These are phyloP conservation scores for Erigeron canadensis DNA, from an alignment of 129 eudicot genomes.

Conservation along the genomic window DNA sequence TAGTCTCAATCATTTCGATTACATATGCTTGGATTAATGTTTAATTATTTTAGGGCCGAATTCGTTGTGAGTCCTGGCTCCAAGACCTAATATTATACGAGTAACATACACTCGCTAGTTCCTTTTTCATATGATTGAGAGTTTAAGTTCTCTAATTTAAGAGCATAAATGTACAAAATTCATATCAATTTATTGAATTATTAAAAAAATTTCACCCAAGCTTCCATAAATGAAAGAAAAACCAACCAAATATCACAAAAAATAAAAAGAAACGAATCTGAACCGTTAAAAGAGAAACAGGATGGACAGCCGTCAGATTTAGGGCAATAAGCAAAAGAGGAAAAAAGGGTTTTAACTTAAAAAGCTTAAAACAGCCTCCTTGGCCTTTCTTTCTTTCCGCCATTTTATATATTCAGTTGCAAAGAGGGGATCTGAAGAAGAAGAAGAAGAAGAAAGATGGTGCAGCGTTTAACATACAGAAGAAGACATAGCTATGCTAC, in stretches of 20 bases:
- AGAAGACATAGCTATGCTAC: slow-evolving; percentile 75
- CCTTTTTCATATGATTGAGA: too few relatives aligned
- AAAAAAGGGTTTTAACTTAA: slow-evolving; percentile 35
- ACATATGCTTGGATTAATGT: too few relatives aligned
- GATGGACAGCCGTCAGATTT: slow-evolving; percentile 46
- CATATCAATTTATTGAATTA: too few relatives aligned
- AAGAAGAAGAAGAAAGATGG: slow-evolving; percentile 38
- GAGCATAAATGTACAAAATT: too few relatives aligned
- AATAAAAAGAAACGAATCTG: slow-evolving; percentile 6
- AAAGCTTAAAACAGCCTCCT: slow-evolving; percentile 12
- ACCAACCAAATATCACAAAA: not conserved
- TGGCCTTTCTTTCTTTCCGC: slow-evolving; percentile 19
- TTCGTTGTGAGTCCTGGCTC: too few relatives aligned
- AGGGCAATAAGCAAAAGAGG: slow-evolving; percentile 26
- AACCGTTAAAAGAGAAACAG: slow-evolving; percentile 20
- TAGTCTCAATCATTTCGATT: too few relatives aligned
- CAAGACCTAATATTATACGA: too few relatives aligned
- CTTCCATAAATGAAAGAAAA: not conserved
- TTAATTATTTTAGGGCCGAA: too few relatives aligned
- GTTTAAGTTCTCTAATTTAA: too few relatives aligned
- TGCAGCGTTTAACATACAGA: slow-evolving; percentile 74
- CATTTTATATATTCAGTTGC: slow-evolving; percentile 13
- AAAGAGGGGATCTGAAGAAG: not conserved
- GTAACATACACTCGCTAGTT: too few relatives aligned
- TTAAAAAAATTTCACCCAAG: too few relatives aligned